These are phyloP conservation scores for Neolentinus lepideus DNA, from an alignment of 1,284 basidiomycete species.

Conservation along the genomic window DNA sequence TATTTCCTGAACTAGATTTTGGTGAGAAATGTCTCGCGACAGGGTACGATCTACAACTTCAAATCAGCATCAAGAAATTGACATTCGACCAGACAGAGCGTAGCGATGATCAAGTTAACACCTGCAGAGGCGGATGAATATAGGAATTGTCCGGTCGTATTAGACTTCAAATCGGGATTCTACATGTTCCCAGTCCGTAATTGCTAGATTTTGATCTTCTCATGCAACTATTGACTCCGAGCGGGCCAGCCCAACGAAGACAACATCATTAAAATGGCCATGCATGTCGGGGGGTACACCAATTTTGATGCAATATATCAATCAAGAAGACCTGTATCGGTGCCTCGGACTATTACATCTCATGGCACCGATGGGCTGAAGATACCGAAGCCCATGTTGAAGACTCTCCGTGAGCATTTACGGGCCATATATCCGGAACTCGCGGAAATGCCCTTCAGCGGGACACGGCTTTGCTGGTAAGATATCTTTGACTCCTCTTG, in stretches of 20 bases:
- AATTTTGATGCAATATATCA: conserved; percentile 14
- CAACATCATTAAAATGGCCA: conserved; percentile 68
- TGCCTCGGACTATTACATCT: conserved; percentile 55
- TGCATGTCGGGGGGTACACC: conserved; percentile 63
- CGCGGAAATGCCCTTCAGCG: conserved; percentile 54
- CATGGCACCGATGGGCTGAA: conserved; percentile 49
- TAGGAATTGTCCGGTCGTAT: conserved; percentile 58
- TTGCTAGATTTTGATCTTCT: background rate
- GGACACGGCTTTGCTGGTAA: conserved; percentile 82
- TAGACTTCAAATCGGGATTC: conserved; percentile 65
- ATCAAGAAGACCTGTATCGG: conserved; percentile 36
- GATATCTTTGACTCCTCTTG: conserved; percentile 10
- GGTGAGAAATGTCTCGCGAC: conserved; percentile 54
- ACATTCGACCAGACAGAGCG: conserved; percentile 51
- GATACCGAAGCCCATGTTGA: conserved; percentile 52
- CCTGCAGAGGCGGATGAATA: conserved; percentile 62
- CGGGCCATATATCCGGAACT: conserved; percentile 66
- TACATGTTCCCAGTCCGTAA: conserved; percentile 70
- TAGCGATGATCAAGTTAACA: conserved; percentile 71
- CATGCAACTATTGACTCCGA: background rate
- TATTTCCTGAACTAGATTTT: conserved; percentile 56
- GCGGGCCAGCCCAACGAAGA: conserved; percentile 57
- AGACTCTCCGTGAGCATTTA: conserved; percentile 44
- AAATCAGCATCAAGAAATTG: background rate
- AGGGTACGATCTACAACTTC: conserved; percentile 38